Percentiles rank a stretch among this genome's conserved stretches.
Evolutionary conservation across 2,329 filamentous ascomycete genomes (phyloP).

Genomic region (Tympanopsis confertula): DNA sequence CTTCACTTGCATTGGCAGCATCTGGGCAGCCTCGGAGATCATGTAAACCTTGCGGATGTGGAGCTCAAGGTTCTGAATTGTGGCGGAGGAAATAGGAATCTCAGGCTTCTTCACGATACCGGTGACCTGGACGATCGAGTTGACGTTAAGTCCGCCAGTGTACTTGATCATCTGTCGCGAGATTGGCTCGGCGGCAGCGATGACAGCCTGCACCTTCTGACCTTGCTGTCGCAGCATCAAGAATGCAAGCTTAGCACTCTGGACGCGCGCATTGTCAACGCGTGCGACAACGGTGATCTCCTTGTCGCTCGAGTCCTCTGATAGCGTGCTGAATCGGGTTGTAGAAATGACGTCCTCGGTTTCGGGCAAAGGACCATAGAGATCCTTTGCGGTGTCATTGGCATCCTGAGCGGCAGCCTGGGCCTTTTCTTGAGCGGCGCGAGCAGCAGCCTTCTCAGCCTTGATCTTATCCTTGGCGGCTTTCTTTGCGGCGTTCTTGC

Average conservation of each 20-base stretch:
- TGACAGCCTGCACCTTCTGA: constrained; percentile 50
- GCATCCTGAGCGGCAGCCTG: constrained; percentile 41
- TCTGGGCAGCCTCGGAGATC: constrained; percentile 41
- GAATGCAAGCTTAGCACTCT: constrained; percentile 55
- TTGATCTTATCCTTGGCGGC: constrained; percentile 45
- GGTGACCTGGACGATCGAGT: constrained; percentile 48
- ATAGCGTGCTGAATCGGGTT: constrained; percentile 26
- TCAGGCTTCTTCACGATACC: constrained; percentile 48
- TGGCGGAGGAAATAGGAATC: constrained; percentile 49
- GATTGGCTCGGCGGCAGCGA: constrained; percentile 26
- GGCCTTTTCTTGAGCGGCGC: constrained; percentile 42
- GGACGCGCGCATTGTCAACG: constrained; percentile 50
- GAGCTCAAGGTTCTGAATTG: constrained; percentile 46
- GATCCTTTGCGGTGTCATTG: constrained; percentile 23
- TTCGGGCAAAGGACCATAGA: constrained; percentile 47
- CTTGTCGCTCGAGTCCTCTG: constrained; percentile 32
- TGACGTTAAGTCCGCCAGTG: constrained; percentile 40
- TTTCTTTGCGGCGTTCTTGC: constrained; percentile 45
- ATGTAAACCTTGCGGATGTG: constrained; percentile 52
- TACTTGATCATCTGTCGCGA: constrained; percentile 58
- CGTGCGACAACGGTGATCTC: constrained; percentile 45
- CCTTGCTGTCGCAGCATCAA: constrained; percentile 46
- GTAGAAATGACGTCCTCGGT: constrained; percentile 34
- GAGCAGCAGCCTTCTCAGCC: constrained; percentile 38
- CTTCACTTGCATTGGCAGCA: constrained; percentile 46